Conservation (phyloP, 2,329 filamentous ascomycete genomes). For the Davidsoniella australis region DNA sequence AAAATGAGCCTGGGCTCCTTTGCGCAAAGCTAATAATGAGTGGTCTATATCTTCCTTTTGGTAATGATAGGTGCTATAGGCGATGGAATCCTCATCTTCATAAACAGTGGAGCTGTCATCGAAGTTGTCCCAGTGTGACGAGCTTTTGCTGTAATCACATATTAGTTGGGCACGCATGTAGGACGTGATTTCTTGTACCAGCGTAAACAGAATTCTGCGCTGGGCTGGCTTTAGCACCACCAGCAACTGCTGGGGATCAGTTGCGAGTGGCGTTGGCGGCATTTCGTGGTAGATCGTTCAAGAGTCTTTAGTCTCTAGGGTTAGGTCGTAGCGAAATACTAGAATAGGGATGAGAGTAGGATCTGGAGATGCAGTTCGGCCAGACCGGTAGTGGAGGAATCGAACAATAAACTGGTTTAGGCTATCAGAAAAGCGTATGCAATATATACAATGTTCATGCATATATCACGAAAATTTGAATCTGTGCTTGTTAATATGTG, state of each 20-base stretch:
- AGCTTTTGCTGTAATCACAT: conserved; percentile 18
- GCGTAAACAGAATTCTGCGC: conserved; percentile 32
- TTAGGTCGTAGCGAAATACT: background rate
- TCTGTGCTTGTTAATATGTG: too few species aligned
- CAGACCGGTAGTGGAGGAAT: too few species aligned
- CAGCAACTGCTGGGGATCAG: conserved; percentile 37
- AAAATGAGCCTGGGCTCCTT: conserved; percentile 9
- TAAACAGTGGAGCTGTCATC: conserved; percentile 10
- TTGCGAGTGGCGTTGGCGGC: conserved; percentile 28
- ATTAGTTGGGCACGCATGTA: conserved; percentile 37
- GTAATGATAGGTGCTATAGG: too few species aligned
- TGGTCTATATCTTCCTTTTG: background rate
- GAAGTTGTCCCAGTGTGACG: conserved; percentile 13
- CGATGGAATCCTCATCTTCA: background rate
- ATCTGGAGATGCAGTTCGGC: too few species aligned
- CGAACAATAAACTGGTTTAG: background rate
- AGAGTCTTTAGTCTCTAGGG: background rate
- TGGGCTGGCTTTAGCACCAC: conserved; percentile 35
- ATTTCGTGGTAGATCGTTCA: background rate
- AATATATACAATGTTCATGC: too few species aligned
- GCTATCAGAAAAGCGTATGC: background rate
- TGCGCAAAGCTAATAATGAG: conserved; percentile 12
- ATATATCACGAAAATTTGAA: too few species aligned
- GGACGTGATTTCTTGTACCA: conserved; percentile 34
- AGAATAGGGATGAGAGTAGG: background rate